A percentile compares a stretch with the other conserved stretches of the same genome.
Evolutionary conservation across 2,329 filamentous ascomycete species (phyloP).

Genomic region (Apiospora hydei): DNA sequence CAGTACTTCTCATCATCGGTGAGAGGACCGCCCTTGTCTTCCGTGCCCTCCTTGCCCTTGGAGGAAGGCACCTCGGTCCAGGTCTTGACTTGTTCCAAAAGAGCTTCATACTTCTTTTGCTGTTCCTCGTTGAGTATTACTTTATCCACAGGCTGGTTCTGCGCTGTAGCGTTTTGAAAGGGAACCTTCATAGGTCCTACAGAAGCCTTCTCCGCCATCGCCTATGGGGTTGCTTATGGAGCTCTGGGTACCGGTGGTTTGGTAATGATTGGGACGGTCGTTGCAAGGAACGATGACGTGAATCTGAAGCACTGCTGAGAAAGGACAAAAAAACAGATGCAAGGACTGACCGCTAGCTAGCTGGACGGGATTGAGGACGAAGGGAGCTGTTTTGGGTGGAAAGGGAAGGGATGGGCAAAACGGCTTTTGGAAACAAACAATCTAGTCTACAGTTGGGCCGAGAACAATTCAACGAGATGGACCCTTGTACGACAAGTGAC

Average conservation of each 20-base stretch:
- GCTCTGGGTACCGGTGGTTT: conserved; percentile 4
- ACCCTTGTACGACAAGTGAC: neutral
- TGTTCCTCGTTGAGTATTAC: conserved; percentile 77
- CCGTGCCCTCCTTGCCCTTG: conserved; percentile 58
- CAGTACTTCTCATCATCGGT: conserved; percentile 85
- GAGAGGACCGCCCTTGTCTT: conserved; percentile 64
- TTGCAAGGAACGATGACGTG: neutral
- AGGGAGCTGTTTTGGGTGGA: conserved; percentile 4
- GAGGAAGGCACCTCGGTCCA: conserved; percentile 73
- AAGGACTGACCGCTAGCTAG: neutral
- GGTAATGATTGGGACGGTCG: neutral
- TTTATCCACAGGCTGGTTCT: conserved; percentile 62
- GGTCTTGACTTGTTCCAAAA: conserved; percentile 73
- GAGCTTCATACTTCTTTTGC: conserved; percentile 78
- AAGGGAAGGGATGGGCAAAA: conserved; percentile 5
- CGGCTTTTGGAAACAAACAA: neutral
- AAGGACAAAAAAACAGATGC: neutral
- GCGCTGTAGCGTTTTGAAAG: conserved; percentile 63
- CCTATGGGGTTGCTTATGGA: conserved; percentile 20
- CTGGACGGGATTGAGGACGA: neutral
- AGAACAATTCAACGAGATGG: neutral
- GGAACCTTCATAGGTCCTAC: conserved; percentile 56
- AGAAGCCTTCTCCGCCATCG: conserved; percentile 36
- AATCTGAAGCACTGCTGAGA: neutral
- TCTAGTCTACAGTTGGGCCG: neutral